phyloP scores from a whole-genome alignment of 2,329 filamentous ascomycete species.

The Fusarium poae region DNA sequence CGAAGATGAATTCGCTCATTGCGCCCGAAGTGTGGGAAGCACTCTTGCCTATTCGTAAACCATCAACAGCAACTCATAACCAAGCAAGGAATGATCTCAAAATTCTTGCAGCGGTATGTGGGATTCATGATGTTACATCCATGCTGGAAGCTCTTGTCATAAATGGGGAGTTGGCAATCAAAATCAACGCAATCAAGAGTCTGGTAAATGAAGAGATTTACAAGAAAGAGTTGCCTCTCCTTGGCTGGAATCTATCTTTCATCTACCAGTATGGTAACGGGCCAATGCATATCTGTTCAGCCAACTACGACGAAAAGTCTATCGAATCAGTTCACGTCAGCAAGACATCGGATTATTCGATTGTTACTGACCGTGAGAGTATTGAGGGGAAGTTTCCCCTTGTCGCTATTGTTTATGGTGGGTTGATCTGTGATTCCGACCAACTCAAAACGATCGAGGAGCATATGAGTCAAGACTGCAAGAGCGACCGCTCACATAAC shows the following conservation, averaged over 20 bases:
- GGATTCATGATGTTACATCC: not conserved
- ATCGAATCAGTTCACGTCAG: not conserved
- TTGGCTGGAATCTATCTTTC: not conserved
- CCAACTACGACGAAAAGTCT: not conserved
- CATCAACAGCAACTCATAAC: accelerated
- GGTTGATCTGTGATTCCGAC: not conserved
- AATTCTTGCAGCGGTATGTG: not conserved
- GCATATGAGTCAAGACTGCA: not conserved
- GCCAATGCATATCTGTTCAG: not conserved
- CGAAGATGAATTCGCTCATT: not conserved
- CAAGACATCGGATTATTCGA: not conserved
- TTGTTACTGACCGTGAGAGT: not conserved
- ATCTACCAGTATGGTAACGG: not conserved
- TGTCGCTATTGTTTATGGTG: not conserved
- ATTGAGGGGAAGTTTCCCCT: not conserved
- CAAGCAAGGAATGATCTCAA: accelerated
- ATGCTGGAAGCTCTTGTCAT: not conserved
- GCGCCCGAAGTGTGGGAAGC: not conserved
- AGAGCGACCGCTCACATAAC: not conserved
- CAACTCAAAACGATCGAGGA: not conserved
- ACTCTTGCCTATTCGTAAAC: not conserved
- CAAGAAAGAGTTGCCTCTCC: not conserved
- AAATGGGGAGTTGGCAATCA: accelerated
- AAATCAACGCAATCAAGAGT: not conserved
- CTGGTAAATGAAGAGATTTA: not conserved